A percentile compares a stretch with the other conserved stretches of the same genome.
Conservation (phyloP, 2,329 filamentous ascomycete genomes). For the Trichoderma sp. region DNA sequence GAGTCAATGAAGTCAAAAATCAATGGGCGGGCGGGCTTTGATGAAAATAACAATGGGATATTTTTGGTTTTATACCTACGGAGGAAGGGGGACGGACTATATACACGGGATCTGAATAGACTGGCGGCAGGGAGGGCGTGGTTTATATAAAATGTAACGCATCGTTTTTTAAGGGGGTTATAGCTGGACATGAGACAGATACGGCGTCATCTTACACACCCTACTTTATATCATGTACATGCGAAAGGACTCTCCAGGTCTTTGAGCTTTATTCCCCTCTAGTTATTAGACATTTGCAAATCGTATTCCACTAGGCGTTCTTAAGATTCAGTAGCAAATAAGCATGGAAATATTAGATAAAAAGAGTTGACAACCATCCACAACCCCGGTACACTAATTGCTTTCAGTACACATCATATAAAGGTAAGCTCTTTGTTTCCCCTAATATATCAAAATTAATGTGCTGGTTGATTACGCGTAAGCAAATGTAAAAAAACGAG, state of each 20-base stretch:
- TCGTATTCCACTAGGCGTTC: not conserved
- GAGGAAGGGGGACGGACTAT: not conserved
- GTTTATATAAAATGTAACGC: not conserved
- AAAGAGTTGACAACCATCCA: not conserved
- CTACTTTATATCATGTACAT: not conserved
- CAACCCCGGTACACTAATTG: not conserved
- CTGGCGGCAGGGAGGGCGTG: not conserved
- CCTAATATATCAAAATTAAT: not conserved
- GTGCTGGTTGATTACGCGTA: constrained; percentile 11
- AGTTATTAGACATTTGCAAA: not conserved
- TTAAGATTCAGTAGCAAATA: not conserved
- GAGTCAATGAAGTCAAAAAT: constrained; percentile 12
- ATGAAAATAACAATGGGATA: not conserved
- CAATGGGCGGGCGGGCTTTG: constrained; percentile 4
- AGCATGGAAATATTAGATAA: too few species aligned
- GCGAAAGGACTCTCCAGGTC: not conserved
- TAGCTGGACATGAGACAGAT: not conserved
- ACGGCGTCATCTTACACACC: not conserved
- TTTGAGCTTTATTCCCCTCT: not conserved
- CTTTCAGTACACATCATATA: not conserved
- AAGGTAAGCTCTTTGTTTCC: not conserved
- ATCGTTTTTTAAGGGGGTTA: not conserved
- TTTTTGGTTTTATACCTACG: not conserved
- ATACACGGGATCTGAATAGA: constrained; percentile 8
- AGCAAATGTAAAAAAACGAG: constrained; percentile 27